phyloP scores from a whole-genome alignment of 2,329 filamentous ascomycete species.

The Cercospora sp. region DNA sequence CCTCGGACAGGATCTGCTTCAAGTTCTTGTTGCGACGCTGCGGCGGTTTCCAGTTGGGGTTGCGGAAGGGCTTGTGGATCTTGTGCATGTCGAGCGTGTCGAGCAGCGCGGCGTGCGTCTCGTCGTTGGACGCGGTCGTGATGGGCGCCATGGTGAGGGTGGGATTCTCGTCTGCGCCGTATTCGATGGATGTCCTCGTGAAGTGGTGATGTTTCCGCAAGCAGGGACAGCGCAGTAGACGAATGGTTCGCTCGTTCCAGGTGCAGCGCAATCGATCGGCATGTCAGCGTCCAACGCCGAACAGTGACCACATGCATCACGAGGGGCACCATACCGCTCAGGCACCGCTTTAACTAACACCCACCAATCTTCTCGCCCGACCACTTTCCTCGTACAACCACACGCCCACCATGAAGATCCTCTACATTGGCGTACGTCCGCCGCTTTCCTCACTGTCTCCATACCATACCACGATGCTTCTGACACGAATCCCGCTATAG shows the following conservation, averaged over 20 bases:
- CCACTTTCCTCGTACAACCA: conserved; percentile 7
- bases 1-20: conserved; percentile 92
- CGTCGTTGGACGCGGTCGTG: conserved; percentile 72
- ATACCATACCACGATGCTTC: conserved; percentile 21
- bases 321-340: conserved; percentile 6
- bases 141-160: conserved; percentile 55
- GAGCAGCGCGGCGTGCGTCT: conserved; percentile 77
- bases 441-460: conserved; percentile 15
- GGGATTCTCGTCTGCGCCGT: background rate
- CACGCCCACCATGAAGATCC: conserved; percentile 71
- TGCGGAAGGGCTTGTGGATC: conserved; percentile 86
- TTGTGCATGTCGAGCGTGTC: conserved; percentile 89
- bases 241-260: background rate
- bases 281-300: conserved; percentile 2
- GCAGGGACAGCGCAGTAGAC: background rate
- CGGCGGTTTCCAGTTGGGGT: conserved; percentile 84
- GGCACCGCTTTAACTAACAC: conserved; percentile 11
- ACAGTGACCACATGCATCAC: conserved; percentile 17
- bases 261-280: background rate
- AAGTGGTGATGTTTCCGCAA: background rate
- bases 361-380: background rate
- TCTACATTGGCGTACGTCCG: conserved; percentile 75
- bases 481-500: conserved; percentile 47
- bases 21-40: conserved; percentile 98
- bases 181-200: background rate